Percentiles rank a stretch among this genome's conserved stretches.
phyloP scores from a whole-genome alignment of 805 yeast species.

The Candida endomychidarum region DNA sequence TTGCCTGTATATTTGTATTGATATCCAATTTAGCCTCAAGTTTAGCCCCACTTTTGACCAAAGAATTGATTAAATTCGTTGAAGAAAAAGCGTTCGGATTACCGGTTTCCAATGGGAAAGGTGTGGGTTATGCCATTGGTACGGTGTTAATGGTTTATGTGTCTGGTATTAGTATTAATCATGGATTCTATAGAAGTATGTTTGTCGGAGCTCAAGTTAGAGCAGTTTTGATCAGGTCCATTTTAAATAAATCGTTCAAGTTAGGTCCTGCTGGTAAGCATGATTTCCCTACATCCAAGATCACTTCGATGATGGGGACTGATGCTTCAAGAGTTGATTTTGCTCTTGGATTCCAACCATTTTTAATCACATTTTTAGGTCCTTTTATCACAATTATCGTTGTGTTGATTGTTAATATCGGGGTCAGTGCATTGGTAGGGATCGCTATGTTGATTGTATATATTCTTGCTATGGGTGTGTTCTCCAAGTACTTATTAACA shows the following conservation, averaged over 20 bases:
- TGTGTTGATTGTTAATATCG: slow-evolving; percentile 64
- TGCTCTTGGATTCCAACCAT: slow-evolving; percentile 68
- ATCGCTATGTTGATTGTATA: slow-evolving; percentile 55
- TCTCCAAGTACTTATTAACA: slow-evolving; percentile 52
- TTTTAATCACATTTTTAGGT: slow-evolving; percentile 62
- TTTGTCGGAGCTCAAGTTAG: slow-evolving; percentile 69
- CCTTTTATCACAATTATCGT: slow-evolving; percentile 63
- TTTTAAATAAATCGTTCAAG: slow-evolving; percentile 65
- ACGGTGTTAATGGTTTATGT: slow-evolving; percentile 29
- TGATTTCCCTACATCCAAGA: slow-evolving; percentile 63
- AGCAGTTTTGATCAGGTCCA: slow-evolving; percentile 67
- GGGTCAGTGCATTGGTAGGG: slow-evolving; percentile 73
- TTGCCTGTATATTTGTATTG: slow-evolving; percentile 28
- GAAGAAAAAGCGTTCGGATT: slow-evolving; percentile 26
- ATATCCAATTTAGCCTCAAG: slow-evolving; percentile 29
- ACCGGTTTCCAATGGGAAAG: slow-evolving; percentile 28
- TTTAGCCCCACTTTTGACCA: slow-evolving; percentile 36
- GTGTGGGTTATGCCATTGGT: slow-evolving; percentile 44
- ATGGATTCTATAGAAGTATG: slow-evolving; percentile 60
- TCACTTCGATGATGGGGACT: slow-evolving; percentile 78
- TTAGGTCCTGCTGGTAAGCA: slow-evolving; percentile 58
- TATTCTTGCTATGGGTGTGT: slow-evolving; percentile 43
- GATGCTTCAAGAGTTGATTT: slow-evolving; percentile 80
- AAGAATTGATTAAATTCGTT: slow-evolving; percentile 38
- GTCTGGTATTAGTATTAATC: slow-evolving; percentile 47